Base-by-base conservation (phyloP, 2,329 filamentous ascomycete species). In the Fusarium sp. region DNA sequence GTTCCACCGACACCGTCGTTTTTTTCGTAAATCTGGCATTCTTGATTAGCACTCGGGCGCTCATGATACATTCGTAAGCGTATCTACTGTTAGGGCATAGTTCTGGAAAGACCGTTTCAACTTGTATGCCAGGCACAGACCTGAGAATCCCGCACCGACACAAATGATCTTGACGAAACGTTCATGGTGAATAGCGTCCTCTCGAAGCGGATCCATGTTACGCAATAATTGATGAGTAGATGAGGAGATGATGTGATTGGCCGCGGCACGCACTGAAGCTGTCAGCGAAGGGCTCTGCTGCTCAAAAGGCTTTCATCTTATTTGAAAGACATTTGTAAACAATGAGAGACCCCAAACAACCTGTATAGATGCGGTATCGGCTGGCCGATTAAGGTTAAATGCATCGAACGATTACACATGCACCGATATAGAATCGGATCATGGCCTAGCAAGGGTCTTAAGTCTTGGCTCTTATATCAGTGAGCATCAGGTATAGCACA, bases 121-220 rank as follows among this genome's bases (percentile, higher is more conserved):
- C 16, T 69, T 69, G 64, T 69, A 69, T 4, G 67, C 64, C 0
- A 72, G 40, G 17, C 69, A 71, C 20, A 72, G 14, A 2, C 70
- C 70, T 8, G 69, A 71, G 1, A 72, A 57, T 0, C 70, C 70
- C 14, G 70, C 70, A 6, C 70, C 70, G 20, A 71, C 12, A 5
- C 70, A 71, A 2, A 69, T 24, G 22, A 72, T 35, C 44, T 72
- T 72, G 22, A 68, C 70, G 20, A 69, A 68, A 6, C 67, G 67
- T 20, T 64, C 64, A 5, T 68, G 27, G 24, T 68, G 61, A 12
- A 69, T 68, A 2, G 58, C 51, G 2, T 69, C 64, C 27, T 40
- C 5, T n/a, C 24, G 56, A 1, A 22, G 31, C 3, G 67, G 67
- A 31, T 69, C 67, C 67, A 69, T 69, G 12, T 6, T 5, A 7